A percentile compares a stretch with the other conserved stretches of the same genome.
Conservation (phyloP, 225 moss, liverwort and hornwort species). For the Bryoerythrophyllum caledonicum region DNA sequence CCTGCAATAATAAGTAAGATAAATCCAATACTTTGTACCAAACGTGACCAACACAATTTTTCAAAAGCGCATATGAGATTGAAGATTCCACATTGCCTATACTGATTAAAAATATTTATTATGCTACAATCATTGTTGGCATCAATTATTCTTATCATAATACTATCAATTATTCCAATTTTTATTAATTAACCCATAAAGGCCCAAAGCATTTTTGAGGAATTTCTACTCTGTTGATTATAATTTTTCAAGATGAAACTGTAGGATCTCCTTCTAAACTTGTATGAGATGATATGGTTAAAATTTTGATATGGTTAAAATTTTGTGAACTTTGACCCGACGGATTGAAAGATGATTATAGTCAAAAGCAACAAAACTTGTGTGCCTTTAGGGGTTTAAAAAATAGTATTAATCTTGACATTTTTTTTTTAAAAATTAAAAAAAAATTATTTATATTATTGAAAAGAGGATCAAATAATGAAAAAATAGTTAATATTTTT, state of each 20-base stretch:
- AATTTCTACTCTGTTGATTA: too few species aligned
- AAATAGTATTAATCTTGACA: not conserved
- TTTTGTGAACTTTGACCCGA: too few species aligned
- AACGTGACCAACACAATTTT: slow-evolving; percentile 37
- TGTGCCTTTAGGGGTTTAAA: too few species aligned
- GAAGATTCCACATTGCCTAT: slow-evolving; percentile 25
- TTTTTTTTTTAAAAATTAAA: not conserved
- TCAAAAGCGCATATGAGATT: slow-evolving; percentile 17
- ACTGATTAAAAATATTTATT: not conserved
- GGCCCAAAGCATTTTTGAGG: too few species aligned
- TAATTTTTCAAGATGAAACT: too few species aligned
- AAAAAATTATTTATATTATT: not conserved
- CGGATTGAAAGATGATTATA: too few species aligned
- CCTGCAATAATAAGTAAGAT: slow-evolving; percentile 39
- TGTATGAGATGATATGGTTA: too few species aligned
- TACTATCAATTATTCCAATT: not conserved
- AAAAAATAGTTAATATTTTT: too few species aligned
- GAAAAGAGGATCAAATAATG: not conserved
- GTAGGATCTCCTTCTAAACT: too few species aligned
- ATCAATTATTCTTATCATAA: not conserved
- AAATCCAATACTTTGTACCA: slow-evolving; percentile 21
- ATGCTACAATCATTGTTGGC: not conserved
- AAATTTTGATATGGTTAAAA: too few species aligned
- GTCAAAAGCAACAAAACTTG: too few species aligned
- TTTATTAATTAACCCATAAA: too few species aligned